Conservation (phyloP, 768 basidiomycete species). For the Chalciporus sphaerocephalus region DNA sequence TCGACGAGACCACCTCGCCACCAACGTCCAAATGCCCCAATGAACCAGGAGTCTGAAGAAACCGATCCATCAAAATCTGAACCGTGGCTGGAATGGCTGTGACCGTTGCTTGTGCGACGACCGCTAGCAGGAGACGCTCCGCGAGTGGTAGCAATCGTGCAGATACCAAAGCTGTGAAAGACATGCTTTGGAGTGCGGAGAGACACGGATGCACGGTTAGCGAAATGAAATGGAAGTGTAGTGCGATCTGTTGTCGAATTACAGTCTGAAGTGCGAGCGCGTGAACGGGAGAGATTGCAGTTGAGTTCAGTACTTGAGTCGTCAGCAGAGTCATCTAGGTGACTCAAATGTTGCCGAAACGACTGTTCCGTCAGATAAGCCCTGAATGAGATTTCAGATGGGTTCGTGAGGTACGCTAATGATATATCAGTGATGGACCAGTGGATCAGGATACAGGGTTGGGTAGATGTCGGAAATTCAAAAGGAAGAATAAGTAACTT, state of each 20-base stretch:
- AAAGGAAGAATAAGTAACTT: neutral
- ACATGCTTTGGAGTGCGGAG: slow-evolving; percentile 88
- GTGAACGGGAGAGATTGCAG: slow-evolving; percentile 25
- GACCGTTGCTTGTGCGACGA: slow-evolving; percentile 42
- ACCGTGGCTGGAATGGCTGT: slow-evolving; percentile 22
- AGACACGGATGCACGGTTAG: slow-evolving; percentile 87
- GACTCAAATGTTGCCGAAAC: slow-evolving; percentile 89
- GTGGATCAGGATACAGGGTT: slow-evolving; percentile 3
- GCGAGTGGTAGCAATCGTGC: slow-evolving; percentile 64
- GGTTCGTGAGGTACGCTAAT: slow-evolving; percentile 91
- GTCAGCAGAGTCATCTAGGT: slow-evolving; percentile 65
- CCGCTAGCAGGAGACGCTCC: slow-evolving; percentile 46
- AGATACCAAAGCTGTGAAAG: slow-evolving; percentile 82
- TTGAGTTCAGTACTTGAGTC: slow-evolving; percentile 41
- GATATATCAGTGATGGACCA: slow-evolving; percentile 5
- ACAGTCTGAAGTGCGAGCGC: slow-evolving; percentile 22
- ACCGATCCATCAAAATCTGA: slow-evolving; percentile 42
- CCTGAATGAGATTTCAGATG: slow-evolving; percentile 89
- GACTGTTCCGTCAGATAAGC: slow-evolving; percentile 96
- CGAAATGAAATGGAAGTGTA: slow-evolving; percentile 65
- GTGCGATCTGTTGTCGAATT: slow-evolving; percentile 22
- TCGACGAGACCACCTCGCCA: slow-evolving; percentile 82
- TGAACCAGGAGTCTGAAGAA: slow-evolving; percentile 79
- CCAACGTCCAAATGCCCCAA: slow-evolving; percentile 90
- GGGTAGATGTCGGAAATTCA: neutral